phyloP scores from a whole-genome alignment of 768 basidiomycete species.

The Russula lepida region DNA sequence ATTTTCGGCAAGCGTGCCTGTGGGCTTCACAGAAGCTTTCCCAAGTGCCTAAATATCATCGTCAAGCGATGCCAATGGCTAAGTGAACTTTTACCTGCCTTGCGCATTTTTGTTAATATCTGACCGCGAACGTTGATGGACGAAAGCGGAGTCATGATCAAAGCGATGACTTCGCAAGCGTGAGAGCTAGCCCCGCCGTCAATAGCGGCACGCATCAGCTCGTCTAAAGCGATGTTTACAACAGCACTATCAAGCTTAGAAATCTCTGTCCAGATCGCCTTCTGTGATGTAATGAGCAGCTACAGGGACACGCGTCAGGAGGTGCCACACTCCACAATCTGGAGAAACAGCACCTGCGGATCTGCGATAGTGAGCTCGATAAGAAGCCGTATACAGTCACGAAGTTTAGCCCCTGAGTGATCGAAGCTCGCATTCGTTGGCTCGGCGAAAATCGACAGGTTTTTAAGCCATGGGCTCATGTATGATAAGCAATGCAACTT shows the following conservation, averaged over 20 bases:
- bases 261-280: conserved; percentile 70
- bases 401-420: conserved; percentile 61
- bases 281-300: conserved; percentile 60
- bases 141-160: conserved; percentile 64
- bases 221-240: conserved; percentile 68
- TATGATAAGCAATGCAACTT: conserved; percentile 72
- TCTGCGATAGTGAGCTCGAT: conserved; percentile 68
- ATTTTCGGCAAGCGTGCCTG: conserved; percentile 59
- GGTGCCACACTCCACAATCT: not conserved
- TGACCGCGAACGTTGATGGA: conserved; percentile 73
- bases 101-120: conserved; percentile 70
- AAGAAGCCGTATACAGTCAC: conserved; percentile 74
- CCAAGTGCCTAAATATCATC: conserved; percentile 47
- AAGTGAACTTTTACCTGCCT: conserved; percentile 36
- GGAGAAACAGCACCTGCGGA: conserved; percentile 44
- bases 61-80: not conserved
- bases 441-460: conserved; percentile 62
- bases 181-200: conserved; percentile 73
- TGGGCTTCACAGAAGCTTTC: conserved; percentile 58
- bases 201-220: conserved; percentile 72
- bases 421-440: conserved; percentile 62
- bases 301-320: conserved; percentile 24
- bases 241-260: conserved; percentile 58
- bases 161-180: conserved; percentile 66
- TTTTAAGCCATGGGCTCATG: conserved; percentile 83